phyloP scores from a whole-genome alignment of 225 moss, liverwort and hornwort genomes.

The Lunularia cruciata region DNA sequence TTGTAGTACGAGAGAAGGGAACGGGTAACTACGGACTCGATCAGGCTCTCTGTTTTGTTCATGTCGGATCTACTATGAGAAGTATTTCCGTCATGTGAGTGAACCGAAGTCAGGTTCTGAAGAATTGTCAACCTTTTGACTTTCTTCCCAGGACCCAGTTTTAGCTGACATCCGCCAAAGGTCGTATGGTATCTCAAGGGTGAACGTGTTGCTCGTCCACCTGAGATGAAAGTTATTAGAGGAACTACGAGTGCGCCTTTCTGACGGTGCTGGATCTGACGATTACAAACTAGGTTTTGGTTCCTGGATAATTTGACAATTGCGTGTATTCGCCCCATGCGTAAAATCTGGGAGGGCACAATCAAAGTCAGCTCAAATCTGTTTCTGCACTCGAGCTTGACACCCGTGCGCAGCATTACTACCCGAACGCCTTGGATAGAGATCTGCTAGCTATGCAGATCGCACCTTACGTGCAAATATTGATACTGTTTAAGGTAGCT shows the following conservation, averaged over 20 bases:
- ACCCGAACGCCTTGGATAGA: neutral
- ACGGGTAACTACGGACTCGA: neutral
- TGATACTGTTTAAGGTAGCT: neutral
- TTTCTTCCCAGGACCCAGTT: neutral
- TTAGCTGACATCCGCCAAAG: neutral
- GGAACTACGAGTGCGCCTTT: neutral
- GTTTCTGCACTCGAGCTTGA: neutral
- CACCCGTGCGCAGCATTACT: no score
- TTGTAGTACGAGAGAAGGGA: neutral
- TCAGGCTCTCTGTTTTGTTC: neutral
- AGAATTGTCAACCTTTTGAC: neutral
- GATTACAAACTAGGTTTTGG: neutral
- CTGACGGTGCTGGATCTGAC: neutral
- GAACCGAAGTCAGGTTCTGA: neutral
- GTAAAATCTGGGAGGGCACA: neutral
- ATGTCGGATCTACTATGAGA: neutral
- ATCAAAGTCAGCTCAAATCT: slow-evolving; percentile 1
- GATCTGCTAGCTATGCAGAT: neutral
- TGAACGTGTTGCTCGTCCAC: neutral
- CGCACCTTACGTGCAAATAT: neutral
- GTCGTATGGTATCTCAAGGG: neutral
- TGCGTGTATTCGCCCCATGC: neutral
- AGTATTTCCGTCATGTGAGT: neutral
- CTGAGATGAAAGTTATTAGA: neutral
- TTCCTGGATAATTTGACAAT: neutral